phyloP scores from a whole-genome alignment of 352 stramenopile genomes.

The Globisporangium heterothallicum region DNA sequence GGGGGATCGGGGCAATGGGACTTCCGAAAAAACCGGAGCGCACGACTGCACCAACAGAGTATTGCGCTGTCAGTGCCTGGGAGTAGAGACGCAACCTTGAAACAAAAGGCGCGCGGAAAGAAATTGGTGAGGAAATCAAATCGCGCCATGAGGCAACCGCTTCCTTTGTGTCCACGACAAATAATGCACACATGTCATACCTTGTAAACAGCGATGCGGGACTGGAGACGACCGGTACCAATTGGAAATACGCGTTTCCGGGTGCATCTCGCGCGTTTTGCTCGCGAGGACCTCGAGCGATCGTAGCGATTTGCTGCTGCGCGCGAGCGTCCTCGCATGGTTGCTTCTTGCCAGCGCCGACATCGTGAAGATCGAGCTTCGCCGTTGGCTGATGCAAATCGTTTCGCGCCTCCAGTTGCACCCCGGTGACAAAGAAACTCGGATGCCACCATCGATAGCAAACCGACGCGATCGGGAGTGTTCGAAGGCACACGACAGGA shows the following conservation, averaged over 20 bases:
- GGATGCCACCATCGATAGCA: conserved; percentile 31
- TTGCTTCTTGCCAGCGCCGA: conserved; percentile 4
- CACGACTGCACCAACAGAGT: conserved; percentile 5
- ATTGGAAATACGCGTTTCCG: conserved; percentile 10
- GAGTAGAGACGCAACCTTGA: conserved; percentile 9
- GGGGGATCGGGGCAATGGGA: conserved; percentile 9
- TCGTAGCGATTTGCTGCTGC: conserved; percentile 7
- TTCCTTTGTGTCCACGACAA: too few relatives aligned
- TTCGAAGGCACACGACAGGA: conserved; percentile 43
- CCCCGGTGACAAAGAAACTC: conserved; percentile 29
- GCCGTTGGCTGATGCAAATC: conserved; percentile 5
- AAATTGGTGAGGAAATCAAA: too few relatives aligned
- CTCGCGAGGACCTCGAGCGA: not conserved
- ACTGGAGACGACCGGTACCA: conserved; percentile 11
- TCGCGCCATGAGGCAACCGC: too few relatives aligned
- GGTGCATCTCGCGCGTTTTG: not conserved
- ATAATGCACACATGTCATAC: too few relatives aligned
- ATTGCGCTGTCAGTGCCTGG: conserved; percentile 8
- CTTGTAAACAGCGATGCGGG: conserved; percentile 4
- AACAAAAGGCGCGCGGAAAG: too few relatives aligned
- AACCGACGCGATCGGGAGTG: conserved; percentile 44
- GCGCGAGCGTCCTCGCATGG: not conserved
- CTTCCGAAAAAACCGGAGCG: conserved; percentile 15
- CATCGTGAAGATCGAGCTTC: conserved; percentile 9
- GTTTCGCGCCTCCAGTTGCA: conserved; percentile 15